phyloP scores from a whole-genome alignment of 352 stramenopile genomes.

The Phytopythium montanum region DNA sequence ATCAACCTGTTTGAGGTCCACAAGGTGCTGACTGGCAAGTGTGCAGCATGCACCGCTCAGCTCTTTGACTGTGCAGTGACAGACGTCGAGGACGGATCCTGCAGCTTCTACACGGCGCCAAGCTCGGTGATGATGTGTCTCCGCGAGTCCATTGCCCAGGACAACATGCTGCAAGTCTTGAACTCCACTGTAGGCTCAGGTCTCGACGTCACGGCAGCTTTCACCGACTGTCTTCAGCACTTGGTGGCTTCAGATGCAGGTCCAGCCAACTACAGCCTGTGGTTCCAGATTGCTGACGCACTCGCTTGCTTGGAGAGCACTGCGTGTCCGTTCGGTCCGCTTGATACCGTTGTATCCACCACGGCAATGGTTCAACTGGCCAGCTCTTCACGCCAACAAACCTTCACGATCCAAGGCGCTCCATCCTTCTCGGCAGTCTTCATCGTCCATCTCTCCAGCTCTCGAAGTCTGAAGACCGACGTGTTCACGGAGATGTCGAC shows the following conservation, averaged over 20 bases:
- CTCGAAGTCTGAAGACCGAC: not conserved
- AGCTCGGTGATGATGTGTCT: conserved; percentile 6
- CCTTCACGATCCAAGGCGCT: conserved; percentile 7
- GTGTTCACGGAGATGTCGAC: not conserved
- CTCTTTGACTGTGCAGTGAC: conserved; percentile 8
- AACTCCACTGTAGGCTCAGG: not conserved
- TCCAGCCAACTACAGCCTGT: conserved; percentile 12
- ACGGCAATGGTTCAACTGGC: conserved; percentile 18
- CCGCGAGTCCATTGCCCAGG: not conserved
- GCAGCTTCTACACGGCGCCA: conserved; percentile 5
- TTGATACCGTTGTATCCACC: conserved; percentile 3
- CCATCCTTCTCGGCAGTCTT: conserved; percentile 14
- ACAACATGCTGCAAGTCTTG: not conserved
- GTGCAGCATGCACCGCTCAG: conserved; percentile 2
- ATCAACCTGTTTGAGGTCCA: not conserved
- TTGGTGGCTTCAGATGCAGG: not conserved
- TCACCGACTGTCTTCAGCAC: not conserved
- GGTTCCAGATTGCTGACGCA: conserved; percentile 13
- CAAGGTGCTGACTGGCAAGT: conserved; percentile 5
- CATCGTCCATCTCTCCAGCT: conserved; percentile 12
- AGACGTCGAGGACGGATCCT: conserved; percentile 6
- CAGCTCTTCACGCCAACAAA: not conserved
- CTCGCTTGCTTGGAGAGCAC: conserved; percentile 18
- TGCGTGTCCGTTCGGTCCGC: conserved; percentile 20
- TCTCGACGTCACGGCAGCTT: not conserved